Base-by-base conservation (phyloP, 1,284 basidiomycete genomes). In the Pseudozyma pruni region DNA sequence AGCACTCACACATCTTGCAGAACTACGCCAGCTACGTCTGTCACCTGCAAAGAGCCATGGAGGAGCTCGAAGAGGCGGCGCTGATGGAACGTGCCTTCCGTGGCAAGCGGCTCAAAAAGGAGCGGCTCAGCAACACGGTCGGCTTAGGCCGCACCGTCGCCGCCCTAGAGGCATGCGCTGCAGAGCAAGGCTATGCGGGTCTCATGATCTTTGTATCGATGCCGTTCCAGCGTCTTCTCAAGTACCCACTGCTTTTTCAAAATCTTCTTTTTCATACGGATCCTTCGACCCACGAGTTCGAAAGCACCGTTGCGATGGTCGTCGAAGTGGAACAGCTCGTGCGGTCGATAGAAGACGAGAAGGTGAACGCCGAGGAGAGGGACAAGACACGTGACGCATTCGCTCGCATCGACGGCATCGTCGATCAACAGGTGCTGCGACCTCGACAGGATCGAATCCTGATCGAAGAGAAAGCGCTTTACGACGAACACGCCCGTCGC, bases 171-270 rank as follows among this genome's bases (percentile, higher is more conserved):
- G 87, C 90, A 64, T 84, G 86, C 25, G 91, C 95, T 0, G 86
- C 86, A 19, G 90, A 92, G 63, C 90, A 91, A 79, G 94, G 93
- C 69, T 94, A 97, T 84, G 93, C 92, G 2, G 93, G 93, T 0
- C 86, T 98, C 38, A 90, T 92, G 31, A 98, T 98, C 78, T 93
- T 93, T 3, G 86, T 97, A 9, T 94, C 93, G 22, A 98, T 97
- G 83, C 95, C 95, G 1, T 96, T 98, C 85, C 95, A 98, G 81
- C 88, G 95, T 29, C 86, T 98, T 38, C 89, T 97, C 81, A 98
- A 98, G 83, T 96, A 98, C 82, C 95, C 95, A 3, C 87, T 98
- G 16, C 88, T 98, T 37, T 97, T 98, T 85, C 94, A 98, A 84
- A 97, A 97, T 83, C 86, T 97, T 4, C 71, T 79, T 40, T 79